Conservation (phyloP, 495 filamentous ascomycete genomes). For the Pseudomonodictys pantanalensis region DNA sequence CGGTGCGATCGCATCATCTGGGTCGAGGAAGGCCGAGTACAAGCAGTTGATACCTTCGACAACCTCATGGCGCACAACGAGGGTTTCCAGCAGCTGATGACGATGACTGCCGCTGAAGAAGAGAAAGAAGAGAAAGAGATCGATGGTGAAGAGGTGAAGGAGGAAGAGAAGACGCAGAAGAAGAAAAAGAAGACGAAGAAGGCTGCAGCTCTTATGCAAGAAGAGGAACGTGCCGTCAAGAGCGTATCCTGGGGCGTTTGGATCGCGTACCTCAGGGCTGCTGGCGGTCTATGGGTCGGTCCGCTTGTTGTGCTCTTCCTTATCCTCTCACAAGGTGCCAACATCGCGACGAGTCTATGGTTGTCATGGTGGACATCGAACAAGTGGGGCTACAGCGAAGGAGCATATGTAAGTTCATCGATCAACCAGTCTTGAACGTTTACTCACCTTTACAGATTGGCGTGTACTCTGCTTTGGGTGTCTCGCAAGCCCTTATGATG, state of each 20-base stretch:
- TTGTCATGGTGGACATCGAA: constrained; percentile 86
- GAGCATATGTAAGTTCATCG: constrained; percentile 55
- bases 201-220: constrained; percentile 74
- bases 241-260: constrained; percentile 84
- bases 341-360: constrained; percentile 87
- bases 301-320: constrained; percentile 64
- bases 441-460: constrained; percentile 56
- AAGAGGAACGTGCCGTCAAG: constrained; percentile 79
- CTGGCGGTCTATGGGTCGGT: constrained; percentile 70
- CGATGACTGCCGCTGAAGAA: constrained; percentile 73
- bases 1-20: constrained; percentile 88
- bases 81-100: constrained; percentile 77
- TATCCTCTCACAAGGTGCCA: constrained; percentile 69
- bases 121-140: constrained; percentile 45
- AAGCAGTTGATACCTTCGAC: constrained; percentile 81
- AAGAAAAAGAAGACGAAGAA: constrained; percentile 62
- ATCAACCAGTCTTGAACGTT: background rate
- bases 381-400: constrained; percentile 63
- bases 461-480: constrained; percentile 76
- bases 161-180: constrained; percentile 47
- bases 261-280: constrained; percentile 72
- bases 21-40: constrained; percentile 81
- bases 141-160: constrained; percentile 47
- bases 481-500: constrained; percentile 69
- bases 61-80: constrained; percentile 75